phyloP scores from a whole-genome alignment of 352 stramenopile species.

The Phytophthora multivora region DNA sequence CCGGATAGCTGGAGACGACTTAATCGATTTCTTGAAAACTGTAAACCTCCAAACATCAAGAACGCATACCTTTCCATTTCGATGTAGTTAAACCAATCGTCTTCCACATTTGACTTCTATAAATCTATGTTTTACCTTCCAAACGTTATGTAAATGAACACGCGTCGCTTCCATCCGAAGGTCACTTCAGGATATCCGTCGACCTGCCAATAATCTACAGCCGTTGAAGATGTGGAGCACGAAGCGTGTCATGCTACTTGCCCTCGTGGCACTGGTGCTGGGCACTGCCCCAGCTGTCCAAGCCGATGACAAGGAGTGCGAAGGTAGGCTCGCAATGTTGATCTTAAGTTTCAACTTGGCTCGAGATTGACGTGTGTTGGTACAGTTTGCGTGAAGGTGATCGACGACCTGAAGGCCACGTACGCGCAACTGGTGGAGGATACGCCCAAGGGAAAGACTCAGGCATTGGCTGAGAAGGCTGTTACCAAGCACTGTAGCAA shows the following conservation, averaged over 20 bases:
- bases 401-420: slow-evolving; percentile 84
- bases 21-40: slow-evolving; percentile 6
- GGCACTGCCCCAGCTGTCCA: slow-evolving; percentile 31
- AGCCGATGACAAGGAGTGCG: slow-evolving; percentile 85
- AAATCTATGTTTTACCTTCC: neutral
- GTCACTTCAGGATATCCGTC: slow-evolving; percentile 35
- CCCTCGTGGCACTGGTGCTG: slow-evolving; percentile 69
- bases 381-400: slow-evolving; percentile 92
- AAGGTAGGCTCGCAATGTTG: slow-evolving; percentile 62
- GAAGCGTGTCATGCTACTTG: slow-evolving; percentile 68
- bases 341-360: neutral
- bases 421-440: slow-evolving; percentile 70
- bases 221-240: slow-evolving; percentile 50
- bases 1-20: slow-evolving; percentile 10
- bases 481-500: slow-evolving; percentile 89
- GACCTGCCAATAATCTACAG: slow-evolving; percentile 1
- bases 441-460: slow-evolving; percentile 79
- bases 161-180: slow-evolving; percentile 20
- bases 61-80: slow-evolving; percentile 16
- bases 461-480: slow-evolving; percentile 78
- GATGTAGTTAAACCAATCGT: slow-evolving; percentile 1
- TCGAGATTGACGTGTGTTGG: slow-evolving; percentile 1
- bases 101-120: neutral
- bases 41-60: neutral
- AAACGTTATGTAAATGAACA: slow-evolving; percentile 15